Evolutionary conservation across 2,329 filamentous ascomycete genomes (phyloP), one percentile per base, ranked within the genome.

Genomic region (Davidsoniella australis): DNA sequence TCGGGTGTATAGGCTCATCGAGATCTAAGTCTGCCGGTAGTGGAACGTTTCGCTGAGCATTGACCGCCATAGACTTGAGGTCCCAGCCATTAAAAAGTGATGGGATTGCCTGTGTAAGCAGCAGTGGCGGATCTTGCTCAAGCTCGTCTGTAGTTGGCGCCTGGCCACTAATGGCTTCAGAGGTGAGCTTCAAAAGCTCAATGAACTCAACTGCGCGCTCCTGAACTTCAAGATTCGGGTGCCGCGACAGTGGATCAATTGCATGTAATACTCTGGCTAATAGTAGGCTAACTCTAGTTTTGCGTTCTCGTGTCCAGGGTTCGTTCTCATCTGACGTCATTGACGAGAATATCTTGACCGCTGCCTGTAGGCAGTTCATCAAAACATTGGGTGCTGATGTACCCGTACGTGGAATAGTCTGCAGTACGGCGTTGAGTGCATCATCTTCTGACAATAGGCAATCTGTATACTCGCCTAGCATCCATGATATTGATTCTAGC

Each of bases 161-260:
- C 54, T 88, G 82, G 1, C 72, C 78, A 7, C 78, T 73, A 2
- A 76, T 76, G 12, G 89, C 87, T 65, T 98, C 91, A 1, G 80
- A 78, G 2, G 85, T 86, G 41, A 98, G 70, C 52, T 86, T 86
- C 58, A 96, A 76, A 10, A 96, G 71, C 61, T 98, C 91, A 0
- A 87, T 73, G 57, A 94, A 93, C 60, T 95, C 88, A 1, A 95
- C 88, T 2, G 88, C 82, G 50, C 91, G 78, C 63, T 96, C 91
- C 64, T 98, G 91, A 3, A 98, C 87, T 61, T 98, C 91, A 1
- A 98, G 71, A 57, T 80, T 85, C 0, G 89, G 88, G 61, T 96
- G 86, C 39, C 80, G 71, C 0, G 80, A 78, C 14, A 96, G 64
- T 1, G 80, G 76, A 58, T 96, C 88, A 18, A 94, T 68, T 44